Percentiles rank a stretch among this genome's conserved stretches.
These are phyloP conservation scores for Diplodia intermedia DNA, from an alignment of 2,329 filamentous ascomycete genomes.

Conservation along the genomic window DNA sequence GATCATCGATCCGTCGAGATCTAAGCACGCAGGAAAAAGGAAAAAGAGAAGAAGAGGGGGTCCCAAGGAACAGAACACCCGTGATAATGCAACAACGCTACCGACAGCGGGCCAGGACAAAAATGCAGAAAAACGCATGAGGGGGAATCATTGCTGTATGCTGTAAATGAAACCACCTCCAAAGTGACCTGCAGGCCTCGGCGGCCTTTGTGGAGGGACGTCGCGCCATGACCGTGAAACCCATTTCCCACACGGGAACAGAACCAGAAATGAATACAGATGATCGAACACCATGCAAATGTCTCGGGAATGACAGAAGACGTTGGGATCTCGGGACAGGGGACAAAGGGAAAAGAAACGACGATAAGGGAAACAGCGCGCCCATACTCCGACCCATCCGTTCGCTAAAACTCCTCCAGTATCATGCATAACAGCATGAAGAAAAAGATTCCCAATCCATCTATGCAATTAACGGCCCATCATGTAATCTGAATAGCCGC, in stretches of 20 bases:
- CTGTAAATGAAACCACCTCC: conserved; percentile 49
- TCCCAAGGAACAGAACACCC: conserved; percentile 32
- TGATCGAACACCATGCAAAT: conserved; percentile 48
- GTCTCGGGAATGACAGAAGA: conserved; percentile 51
- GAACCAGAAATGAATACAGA: conserved; percentile 39
- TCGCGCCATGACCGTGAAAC: conserved; percentile 36
- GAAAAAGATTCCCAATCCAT: conserved; percentile 6
- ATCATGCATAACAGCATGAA: conserved; percentile 24
- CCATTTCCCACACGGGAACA: conserved; percentile 48
- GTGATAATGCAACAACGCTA: conserved; percentile 32
- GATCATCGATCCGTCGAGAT: conserved; percentile 25
- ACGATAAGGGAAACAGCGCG: conserved; percentile 37
- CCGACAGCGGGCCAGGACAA: conserved; percentile 30
- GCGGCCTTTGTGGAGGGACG: conserved; percentile 34
- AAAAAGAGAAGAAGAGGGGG: conserved; percentile 29
- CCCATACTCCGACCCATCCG: conserved; percentile 26
- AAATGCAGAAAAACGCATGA: conserved; percentile 44
- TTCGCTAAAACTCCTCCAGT: conserved; percentile 29
- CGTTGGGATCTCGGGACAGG: conserved; percentile 35
- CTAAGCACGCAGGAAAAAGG: conserved; percentile 23
- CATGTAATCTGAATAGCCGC: conserved; percentile 48
- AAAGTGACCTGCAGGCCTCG: conserved; percentile 44
- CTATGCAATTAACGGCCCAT: conserved; percentile 43
- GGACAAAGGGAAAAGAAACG: conserved; percentile 37
- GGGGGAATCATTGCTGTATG: conserved; percentile 55